phyloP scores from a whole-genome alignment of 2,329 filamentous ascomycete species.

The Diaporthe nobilis region DNA sequence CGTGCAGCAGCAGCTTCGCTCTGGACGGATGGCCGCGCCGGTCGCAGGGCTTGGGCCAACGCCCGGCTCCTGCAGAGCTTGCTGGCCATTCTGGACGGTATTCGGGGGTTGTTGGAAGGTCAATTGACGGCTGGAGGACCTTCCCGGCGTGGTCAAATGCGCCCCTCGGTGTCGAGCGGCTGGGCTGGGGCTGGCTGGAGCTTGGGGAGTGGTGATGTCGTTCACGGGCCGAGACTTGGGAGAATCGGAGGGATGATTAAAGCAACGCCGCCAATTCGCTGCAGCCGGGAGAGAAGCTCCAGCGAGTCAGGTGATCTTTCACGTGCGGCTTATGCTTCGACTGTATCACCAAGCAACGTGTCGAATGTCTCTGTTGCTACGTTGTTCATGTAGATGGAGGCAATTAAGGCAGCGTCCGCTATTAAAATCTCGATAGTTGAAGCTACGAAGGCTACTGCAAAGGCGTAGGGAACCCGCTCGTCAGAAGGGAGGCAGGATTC shows the following conservation, averaged over 20 bases:
- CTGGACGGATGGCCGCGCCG: slow-evolving; percentile 61
- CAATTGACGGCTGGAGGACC: slow-evolving; percentile 57
- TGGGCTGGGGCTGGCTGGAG: slow-evolving; percentile 26
- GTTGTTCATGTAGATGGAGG: not conserved
- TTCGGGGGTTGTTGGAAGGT: slow-evolving; percentile 52
- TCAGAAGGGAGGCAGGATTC: not conserved
- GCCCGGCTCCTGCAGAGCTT: slow-evolving; percentile 70
- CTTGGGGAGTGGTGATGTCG: slow-evolving; percentile 40
- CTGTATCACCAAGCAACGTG: not conserved
- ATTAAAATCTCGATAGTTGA: not conserved
- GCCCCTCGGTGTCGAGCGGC: not conserved
- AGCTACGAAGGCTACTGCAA: not conserved
- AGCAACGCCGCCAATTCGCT: slow-evolving; percentile 33
- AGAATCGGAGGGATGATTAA: slow-evolving; percentile 36
- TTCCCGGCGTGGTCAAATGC: slow-evolving; percentile 15
- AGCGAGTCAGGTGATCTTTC: slow-evolving; percentile 27
- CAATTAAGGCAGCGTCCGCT: not conserved
- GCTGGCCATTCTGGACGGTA: slow-evolving; percentile 68
- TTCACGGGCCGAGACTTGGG: slow-evolving; percentile 9
- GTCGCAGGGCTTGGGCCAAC: slow-evolving; percentile 69
- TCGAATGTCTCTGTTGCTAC: not conserved
- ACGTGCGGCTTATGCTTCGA: not conserved
- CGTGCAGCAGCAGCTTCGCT: slow-evolving; percentile 59
- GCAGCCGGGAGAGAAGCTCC: slow-evolving; percentile 3
- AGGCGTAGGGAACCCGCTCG: not conserved